Percentiles rank a stretch among this genome's conserved stretches.
Evolutionary conservation across 129 eudicot species (phyloP).

Genomic region (Arctium minus): DNA sequence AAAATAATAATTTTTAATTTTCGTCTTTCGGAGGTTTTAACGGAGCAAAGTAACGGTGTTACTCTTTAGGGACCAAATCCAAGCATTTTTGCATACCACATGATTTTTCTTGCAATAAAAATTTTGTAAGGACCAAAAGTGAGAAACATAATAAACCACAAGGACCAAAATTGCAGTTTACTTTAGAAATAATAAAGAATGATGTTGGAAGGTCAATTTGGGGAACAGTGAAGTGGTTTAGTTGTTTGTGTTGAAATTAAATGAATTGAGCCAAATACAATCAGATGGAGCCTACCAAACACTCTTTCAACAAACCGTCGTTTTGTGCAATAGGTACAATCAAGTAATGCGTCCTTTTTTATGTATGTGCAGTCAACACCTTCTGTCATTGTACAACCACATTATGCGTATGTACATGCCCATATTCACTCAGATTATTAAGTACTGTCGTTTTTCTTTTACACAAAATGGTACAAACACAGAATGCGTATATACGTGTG

Average conservation of each 20-base stretch:
- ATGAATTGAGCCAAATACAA: slow-evolving; percentile 4
- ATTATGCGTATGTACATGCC: slow-evolving; percentile 6
- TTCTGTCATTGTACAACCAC: slow-evolving; percentile 20
- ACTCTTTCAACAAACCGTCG: slow-evolving; percentile 18
- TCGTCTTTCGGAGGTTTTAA: too few species aligned
- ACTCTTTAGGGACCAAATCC: too few species aligned
- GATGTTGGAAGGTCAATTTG: slow-evolving; percentile 24
- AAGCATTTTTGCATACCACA: too few species aligned
- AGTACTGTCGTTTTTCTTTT: not conserved
- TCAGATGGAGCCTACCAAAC: slow-evolving; percentile 26
- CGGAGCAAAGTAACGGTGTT: too few species aligned
- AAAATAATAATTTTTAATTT: too few species aligned
- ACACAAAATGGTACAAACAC: slow-evolving; percentile 11
- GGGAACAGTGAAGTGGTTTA: slow-evolving; percentile 24
- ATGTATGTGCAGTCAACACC: slow-evolving; percentile 22
- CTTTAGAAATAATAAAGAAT: not conserved
- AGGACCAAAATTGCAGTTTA: too few species aligned
- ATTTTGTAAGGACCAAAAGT: too few species aligned
- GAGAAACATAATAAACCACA: too few species aligned
- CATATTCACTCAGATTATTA: not conserved
- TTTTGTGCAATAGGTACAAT: slow-evolving; percentile 31
- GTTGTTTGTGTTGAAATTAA: slow-evolving; percentile 20
- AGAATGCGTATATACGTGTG: not conserved
- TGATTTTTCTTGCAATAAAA: too few species aligned
- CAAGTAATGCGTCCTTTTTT: slow-evolving; percentile 17